Evolutionary conservation across 441 rosid species (phyloP), one percentile per base, ranked within the genome.

Genomic region (Isatis lusitanica): DNA sequence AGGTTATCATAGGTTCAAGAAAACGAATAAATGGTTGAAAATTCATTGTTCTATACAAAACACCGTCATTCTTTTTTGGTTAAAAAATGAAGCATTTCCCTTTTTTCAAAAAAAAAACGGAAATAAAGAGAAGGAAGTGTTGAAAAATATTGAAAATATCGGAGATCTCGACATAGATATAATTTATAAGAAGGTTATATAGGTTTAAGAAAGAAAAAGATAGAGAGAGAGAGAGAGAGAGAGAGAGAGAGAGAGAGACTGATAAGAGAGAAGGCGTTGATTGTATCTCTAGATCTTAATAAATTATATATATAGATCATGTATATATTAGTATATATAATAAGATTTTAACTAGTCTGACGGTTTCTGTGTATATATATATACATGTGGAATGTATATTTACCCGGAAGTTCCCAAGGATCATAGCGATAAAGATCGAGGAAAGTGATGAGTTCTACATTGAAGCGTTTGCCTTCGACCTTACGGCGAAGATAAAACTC

Each of bases 321-420:
- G 50, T 42, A 36, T 61, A n/a, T 61, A 38, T 24, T 1, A 30
- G 60, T 55, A 55, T 28, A 55, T n/a, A 55, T 39, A 39, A 28
- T 36, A 52, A 28, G 17, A 17, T 26, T 62, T 33, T 7, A 46
- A 9, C 46, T 69, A 62, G 24, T 55, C 52, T 43, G 64, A 74
- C 3, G 43, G 53, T 38, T 12, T 33, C 17, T 62, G 31, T 38
- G n/a, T 55, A 38, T 56, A 30, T 16, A 11, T 21, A 21, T 48
- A 33, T 52, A 28, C 66, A 59, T 21, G 26, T 83, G 53, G 71
- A 73, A 61, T 75, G 74, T 24, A 61, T 75, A 70, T 6, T 53
- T 76, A 96, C 99, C 99, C 13, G 99, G 99, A 77, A 96, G 99
- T 62, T 96, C 98, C 99, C 99, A 96, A 66, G 99, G 99, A 87